Conservation (phyloP, 257 asterid species). For the Paraleonurus japonicus region DNA sequence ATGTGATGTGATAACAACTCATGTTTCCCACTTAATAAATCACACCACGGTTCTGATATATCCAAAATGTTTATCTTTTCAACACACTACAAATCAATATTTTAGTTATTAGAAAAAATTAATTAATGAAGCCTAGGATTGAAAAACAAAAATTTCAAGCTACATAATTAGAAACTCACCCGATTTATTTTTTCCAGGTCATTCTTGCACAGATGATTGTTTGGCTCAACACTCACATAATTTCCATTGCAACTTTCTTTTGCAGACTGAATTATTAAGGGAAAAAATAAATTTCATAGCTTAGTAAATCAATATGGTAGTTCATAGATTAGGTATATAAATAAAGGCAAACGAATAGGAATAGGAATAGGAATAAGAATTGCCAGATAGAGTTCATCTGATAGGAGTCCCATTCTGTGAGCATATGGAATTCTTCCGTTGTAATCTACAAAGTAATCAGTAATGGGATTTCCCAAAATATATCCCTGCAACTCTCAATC, state of each 20-base stretch:
- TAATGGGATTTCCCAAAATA: slow-evolving; percentile 31
- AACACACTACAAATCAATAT: slow-evolving; percentile 20
- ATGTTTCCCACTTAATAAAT: neutral
- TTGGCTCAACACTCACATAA: slow-evolving; percentile 9
- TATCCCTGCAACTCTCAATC: slow-evolving; percentile 33
- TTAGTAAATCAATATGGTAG: neutral
- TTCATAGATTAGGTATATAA: neutral
- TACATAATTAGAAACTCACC: slow-evolving; percentile 23
- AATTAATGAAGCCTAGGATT: neutral
- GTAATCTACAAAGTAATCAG: neutral
- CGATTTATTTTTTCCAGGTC: slow-evolving; percentile 11
- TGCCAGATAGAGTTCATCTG: slow-evolving; percentile 33
- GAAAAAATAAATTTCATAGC: neutral
- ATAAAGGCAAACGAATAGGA: no score
- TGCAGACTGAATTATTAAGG: slow-evolving; percentile 8
- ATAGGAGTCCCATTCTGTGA: slow-evolving; percentile 38
- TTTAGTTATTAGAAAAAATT: neutral
- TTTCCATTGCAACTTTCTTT: slow-evolving; percentile 26
- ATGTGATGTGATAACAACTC: neutral
- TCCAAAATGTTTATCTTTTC: neutral
- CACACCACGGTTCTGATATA: slow-evolving; percentile 34
- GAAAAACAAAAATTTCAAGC: neutral
- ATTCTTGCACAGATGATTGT: slow-evolving; percentile 17
- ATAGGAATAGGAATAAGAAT: neutral
- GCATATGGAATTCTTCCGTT: slow-evolving; percentile 34